Evolutionary conservation across 176 grass and related monocot genomes (phyloP).

Genomic region (Oryza australiensis): DNA sequence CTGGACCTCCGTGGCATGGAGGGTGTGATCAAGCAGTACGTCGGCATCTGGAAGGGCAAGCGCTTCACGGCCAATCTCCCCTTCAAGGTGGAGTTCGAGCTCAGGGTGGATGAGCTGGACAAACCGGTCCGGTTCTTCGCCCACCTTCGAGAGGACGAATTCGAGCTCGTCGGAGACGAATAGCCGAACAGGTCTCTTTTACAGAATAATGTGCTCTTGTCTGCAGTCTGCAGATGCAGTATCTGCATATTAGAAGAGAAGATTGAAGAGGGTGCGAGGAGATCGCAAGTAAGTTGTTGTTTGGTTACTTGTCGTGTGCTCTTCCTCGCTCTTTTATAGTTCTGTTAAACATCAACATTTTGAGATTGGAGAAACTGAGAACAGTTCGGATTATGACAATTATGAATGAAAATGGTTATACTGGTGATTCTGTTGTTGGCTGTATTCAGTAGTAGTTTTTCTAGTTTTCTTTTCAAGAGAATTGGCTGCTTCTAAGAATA

Average conservation of each 20-base stretch:
- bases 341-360: constrained; percentile 37
- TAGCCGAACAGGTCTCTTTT: constrained; percentile 3
- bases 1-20: constrained; percentile 80
- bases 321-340: not conserved
- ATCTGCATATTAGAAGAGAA: constrained; percentile 41
- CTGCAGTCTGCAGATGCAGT: not conserved
- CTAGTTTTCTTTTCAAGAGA: not conserved
- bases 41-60: constrained; percentile 82
- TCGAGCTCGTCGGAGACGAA: constrained; percentile 68
- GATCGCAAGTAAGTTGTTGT: constrained; percentile 47
- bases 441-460: not conserved
- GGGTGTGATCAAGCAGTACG: constrained; percentile 80
- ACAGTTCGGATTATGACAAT: constrained; percentile 13
- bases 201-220: constrained; percentile 31
- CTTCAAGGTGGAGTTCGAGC: constrained; percentile 75
- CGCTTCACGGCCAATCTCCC: constrained; percentile 77
- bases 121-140: constrained; percentile 73
- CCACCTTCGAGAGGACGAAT: constrained; percentile 89
- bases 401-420: constrained; percentile 31
- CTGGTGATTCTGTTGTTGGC: not conserved
- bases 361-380: constrained; percentile 39
- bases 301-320: constrained; percentile 24
- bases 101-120: constrained; percentile 55
- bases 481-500: not conserved
- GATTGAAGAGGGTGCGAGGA: not conserved